Base-by-base conservation (phyloP, 2,329 filamentous ascomycete genomes). In the Fusarium ambrosium region DNA sequence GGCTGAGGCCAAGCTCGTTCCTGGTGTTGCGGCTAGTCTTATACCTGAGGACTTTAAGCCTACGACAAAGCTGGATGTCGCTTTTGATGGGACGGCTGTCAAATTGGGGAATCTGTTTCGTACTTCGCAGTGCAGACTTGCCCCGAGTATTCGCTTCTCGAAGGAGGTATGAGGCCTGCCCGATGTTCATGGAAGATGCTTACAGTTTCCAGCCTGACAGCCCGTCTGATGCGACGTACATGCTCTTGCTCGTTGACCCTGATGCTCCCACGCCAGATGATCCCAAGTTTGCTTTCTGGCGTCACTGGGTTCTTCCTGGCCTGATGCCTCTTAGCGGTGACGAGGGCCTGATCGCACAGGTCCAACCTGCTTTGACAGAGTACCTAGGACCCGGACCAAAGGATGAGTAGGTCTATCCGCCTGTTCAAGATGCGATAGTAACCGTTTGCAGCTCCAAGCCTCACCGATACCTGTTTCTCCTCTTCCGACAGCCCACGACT, bases 221-320 rank as follows among this genome's bases (percentile, higher is more conserved):
- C 3, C 69, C 77, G 0, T 69, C 77, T 10, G 78, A 77, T 32
- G 74, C 80, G 0, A 82, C 81, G 2, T 89, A 87, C 78, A 83
- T 85, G 39, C 80, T 89, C 61, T 80, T 89, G 71, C 81, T 90
- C 45, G 82, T 89, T 24, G 88, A 89, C 65, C 87, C 88, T 0
- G 88, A 89, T 68, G 88, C 88, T 22, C 88, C 88, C 0, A 89
- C 87, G 0, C 88, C 88, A 0, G 86, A 87, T 39, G 86, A 89
- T 61, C 87, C 87, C 7, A 89, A 87, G 74, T 89, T 88, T 75
- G 86, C 87, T 0, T 89, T 87, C 75, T 89, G 87, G 87, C 82
- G 88, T 22, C 88, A 90, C 74, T 89, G 87, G 86, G 82, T 90
- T 29, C 78, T 89, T 1, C 79, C 82, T 5, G 85, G 85, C 0